These are phyloP conservation scores for Lachancea cidri DNA, from an alignment of 805 yeast genomes.

Conservation along the genomic window DNA sequence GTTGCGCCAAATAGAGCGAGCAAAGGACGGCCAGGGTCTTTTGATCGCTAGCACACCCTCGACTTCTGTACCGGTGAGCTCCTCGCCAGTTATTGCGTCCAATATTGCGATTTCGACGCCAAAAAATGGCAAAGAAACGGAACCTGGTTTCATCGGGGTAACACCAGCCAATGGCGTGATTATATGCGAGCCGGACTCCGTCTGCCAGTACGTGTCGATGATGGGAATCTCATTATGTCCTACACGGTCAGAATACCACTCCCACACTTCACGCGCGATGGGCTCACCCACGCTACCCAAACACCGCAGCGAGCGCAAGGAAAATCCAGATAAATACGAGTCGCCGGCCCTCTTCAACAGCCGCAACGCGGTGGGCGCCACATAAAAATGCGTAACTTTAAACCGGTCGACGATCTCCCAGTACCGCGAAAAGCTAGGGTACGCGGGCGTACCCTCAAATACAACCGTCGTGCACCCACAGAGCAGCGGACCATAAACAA, in stretches of 20 bases:
- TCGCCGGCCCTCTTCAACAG: slow-evolving; percentile 72
- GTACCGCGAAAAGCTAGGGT: slow-evolving; percentile 73
- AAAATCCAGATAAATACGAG: slow-evolving; percentile 52
- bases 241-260: slow-evolving; percentile 71
- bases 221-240: slow-evolving; percentile 69
- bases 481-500: slow-evolving; percentile 72
- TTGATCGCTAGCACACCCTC: slow-evolving; percentile 77
- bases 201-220: slow-evolving; percentile 86
- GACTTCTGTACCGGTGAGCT: slow-evolving; percentile 59
- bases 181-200: slow-evolving; percentile 79
- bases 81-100: slow-evolving; percentile 71
- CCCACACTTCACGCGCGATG: slow-evolving; percentile 82
- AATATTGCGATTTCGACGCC: slow-evolving; percentile 71
- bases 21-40: slow-evolving; percentile 80
- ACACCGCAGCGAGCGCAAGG: slow-evolving; percentile 58
- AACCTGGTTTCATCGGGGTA: slow-evolving; percentile 79
- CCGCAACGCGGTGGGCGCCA: slow-evolving; percentile 81
- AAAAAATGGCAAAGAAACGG: slow-evolving; percentile 79
- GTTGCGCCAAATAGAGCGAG: slow-evolving; percentile 76
- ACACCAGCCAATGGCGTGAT: slow-evolving; percentile 73
- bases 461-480: slow-evolving; percentile 76
- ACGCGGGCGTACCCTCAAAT: slow-evolving; percentile 85
- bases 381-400: slow-evolving; percentile 73
- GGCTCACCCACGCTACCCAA: slow-evolving; percentile 87
- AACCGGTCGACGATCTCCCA: slow-evolving; percentile 73